These are phyloP conservation scores for Choanephora cucurbitarum DNA, from an alignment of 371 early-diverging fungal genomes.

Conservation along the genomic window DNA sequence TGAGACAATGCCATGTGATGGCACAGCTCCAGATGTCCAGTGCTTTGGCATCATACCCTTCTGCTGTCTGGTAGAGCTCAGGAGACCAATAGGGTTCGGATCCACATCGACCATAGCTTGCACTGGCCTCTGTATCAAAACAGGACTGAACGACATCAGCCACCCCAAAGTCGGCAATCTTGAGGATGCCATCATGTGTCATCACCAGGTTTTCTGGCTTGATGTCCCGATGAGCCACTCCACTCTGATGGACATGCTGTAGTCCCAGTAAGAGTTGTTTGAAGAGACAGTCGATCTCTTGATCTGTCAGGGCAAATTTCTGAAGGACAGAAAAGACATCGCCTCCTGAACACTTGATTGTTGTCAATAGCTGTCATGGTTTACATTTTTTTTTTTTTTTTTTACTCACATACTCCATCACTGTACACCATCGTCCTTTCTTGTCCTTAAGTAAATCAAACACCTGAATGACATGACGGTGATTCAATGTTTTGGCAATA, in stretches of 20 bases:
- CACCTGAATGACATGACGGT: conserved; percentile 70
- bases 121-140: conserved; percentile 66
- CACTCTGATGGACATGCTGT: conserved; percentile 93
- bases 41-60: conserved; percentile 73
- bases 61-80: conserved; percentile 50
- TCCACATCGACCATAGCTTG: conserved; percentile 78
- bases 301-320: conserved; percentile 36
- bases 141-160: conserved; percentile 89
- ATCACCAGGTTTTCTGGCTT: conserved; percentile 92
- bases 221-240: conserved; percentile 86
- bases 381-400: conserved; percentile 1
- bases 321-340: conserved; percentile 57
- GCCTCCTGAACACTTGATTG: conserved; percentile 65
- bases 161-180: conserved; percentile 97
- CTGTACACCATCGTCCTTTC: conserved; percentile 52
- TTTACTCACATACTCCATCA: conserved; percentile 61
- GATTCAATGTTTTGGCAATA: conserved; percentile 61
- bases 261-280: conserved; percentile 93
- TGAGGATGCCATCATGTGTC: conserved; percentile 75
- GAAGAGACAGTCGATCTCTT: conserved; percentile 59
- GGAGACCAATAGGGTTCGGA: conserved; percentile 91
- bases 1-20: conserved; percentile 80
- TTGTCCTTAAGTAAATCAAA: conserved; percentile 65
- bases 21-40: conserved; percentile 87
- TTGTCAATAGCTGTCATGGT: background rate